Base-by-base conservation (phyloP, 352 stramenopile genomes). In the Pythium aristosporum region DNA sequence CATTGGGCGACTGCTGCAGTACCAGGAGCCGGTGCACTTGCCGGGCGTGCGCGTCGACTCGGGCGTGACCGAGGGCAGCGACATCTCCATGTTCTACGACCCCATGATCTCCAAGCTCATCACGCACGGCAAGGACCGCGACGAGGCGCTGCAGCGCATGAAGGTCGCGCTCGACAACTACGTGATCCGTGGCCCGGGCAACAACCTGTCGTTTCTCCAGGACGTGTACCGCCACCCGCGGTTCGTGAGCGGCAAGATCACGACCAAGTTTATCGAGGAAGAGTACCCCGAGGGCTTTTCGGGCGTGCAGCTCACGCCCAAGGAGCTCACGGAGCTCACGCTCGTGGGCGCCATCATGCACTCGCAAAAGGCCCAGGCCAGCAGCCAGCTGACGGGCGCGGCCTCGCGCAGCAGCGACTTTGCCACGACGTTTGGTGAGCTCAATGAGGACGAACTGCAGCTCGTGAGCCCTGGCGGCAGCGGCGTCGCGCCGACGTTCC, bases 221-320 rank as follows among this genome's bases (percentile, higher is more conserved):
- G 79, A 91, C 39, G 97, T 91, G 53, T 88, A 85, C 2, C 60
- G 84, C 39, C 93, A 98, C 72, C 68, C 82, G 28, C 76, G 68
- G n/a, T 76, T 92, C 70, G 71, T 84, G 23, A 82, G 69, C 21
- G 97, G 96, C 52, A 87, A 97, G 20, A 98, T 98, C 68, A 97
- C 95, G n/a, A 99, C 97, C 50, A 96, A 96, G 48, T 99, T 99
- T 68, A 98, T 99, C 61, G 83, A 78, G 7, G 81, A 96, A 55
- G 90, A 99, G 71, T 99, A 98, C 68, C 96, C 96, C 0, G 91
- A 98, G 21, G 96, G 96, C 34, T 99, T 98, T 69, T 56, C 80
- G 0, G 94, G 91, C 42, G 91, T 96, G 2, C 55, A 87, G 56
- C 70, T 97, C 30, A 78, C 73, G 2, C 15, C 61, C 0, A 54